Evolutionary conservation across 306 rosid species (phyloP), one percentile per base, ranked within the genome.

Genomic region (Senna siamea): DNA sequence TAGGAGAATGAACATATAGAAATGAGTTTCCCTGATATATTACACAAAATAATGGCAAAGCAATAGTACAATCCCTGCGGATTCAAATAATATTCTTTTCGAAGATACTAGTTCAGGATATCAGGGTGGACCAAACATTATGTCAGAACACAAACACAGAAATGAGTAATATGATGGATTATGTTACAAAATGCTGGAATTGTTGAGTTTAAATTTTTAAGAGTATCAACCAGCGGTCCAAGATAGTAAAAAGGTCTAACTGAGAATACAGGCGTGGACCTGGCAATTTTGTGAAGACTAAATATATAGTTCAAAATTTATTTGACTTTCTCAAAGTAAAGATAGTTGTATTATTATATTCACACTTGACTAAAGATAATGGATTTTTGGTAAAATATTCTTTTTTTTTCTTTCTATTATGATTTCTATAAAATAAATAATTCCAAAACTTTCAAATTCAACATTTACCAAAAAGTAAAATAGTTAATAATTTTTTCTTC

Each of bases 1-100:
- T 22, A 43, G 72, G 70, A 69, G 70, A 51, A 55, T 32, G 15
- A 81, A 44, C 7, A 64, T 67, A 61, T 5, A 17, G 8, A 72
- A 57, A 64, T 59, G 62, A 69, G 62, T 56, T 17, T 72, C 60
- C 38, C 60, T 6, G 44, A 23, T 19, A 38, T 23, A 54, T 47
- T 70, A 12, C 60, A 38, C 46, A 64, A 56, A 35, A 55, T 35
- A 47, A 55, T 19, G 38, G 72, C 10, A 62, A 35, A 47, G 14
- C 15, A 44, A 66, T 44, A 20, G 18, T 5, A 55, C 43, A 26
- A 56, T 5, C 69, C 26, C 26, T 13, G 40, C 20, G 5, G 64
- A 57, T 28, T 57, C 35, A n/a, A 46, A 57, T 30, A 6, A 0
- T 57, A 57, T 57, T 14, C 40, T 28, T 57, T 15, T 6, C 13